Conservation (phyloP, 2,329 filamentous ascomycete species). For the Macrophomina pseudophaseolina region DNA sequence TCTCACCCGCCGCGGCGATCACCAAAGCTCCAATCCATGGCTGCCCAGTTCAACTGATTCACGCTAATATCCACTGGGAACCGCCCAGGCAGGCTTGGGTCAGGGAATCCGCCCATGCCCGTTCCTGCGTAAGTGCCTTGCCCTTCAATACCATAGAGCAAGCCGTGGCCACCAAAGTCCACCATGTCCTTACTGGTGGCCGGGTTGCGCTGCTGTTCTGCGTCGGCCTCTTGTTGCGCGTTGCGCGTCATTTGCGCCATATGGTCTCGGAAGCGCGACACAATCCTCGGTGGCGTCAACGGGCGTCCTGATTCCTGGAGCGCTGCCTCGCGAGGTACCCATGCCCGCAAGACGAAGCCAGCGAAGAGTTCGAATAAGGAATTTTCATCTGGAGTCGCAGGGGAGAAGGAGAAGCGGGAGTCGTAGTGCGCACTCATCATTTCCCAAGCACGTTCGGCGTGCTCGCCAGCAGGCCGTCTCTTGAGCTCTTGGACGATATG, state of each 20-base stretch:
- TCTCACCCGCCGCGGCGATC: neutral
- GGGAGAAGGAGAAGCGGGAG: neutral
- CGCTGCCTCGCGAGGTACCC: neutral
- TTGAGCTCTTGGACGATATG: conserved; percentile 52
- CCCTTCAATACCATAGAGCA: neutral
- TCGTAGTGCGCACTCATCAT: neutral
- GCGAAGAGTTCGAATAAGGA: neutral
- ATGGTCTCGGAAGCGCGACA: neutral
- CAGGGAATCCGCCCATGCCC: neutral
- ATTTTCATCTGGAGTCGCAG: neutral
- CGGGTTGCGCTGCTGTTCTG: neutral
- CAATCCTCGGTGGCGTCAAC: neutral
- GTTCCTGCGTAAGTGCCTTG: neutral
- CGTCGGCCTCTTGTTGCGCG: neutral
- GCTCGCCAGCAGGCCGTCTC: conserved; percentile 37
- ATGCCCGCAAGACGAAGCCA: neutral
- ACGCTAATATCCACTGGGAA: neutral
- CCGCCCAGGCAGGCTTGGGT: neutral
- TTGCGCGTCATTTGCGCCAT: neutral
- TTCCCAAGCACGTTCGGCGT: neutral
- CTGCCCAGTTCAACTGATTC: neutral
- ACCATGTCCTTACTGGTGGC: neutral
- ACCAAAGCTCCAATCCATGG: neutral
- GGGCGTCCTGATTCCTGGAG: neutral
- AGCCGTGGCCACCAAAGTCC: neutral